These are phyloP conservation scores for Colletotrichum chrysophilum DNA, from an alignment of 2,329 filamentous ascomycete genomes.

Conservation along the genomic window DNA sequence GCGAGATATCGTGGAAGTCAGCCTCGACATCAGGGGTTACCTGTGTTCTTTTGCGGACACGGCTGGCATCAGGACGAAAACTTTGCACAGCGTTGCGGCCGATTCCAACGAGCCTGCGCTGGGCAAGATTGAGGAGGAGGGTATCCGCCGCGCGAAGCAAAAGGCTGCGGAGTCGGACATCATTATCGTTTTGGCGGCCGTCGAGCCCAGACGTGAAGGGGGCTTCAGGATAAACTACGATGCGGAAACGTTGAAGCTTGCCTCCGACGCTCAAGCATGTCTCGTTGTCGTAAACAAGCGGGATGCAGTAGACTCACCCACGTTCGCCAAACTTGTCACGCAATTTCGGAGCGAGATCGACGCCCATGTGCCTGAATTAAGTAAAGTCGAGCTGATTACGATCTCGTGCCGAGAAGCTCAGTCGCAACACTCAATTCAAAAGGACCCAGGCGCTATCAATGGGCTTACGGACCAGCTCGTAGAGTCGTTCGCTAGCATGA, in stretches of 20 bases:
- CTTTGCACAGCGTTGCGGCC: constrained; percentile 14
- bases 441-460: constrained; percentile 71
- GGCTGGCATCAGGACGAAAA: constrained; percentile 75
- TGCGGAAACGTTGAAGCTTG: constrained; percentile 59
- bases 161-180: constrained; percentile 86
- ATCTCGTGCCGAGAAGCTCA: constrained; percentile 76
- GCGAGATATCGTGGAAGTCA: constrained; percentile 90
- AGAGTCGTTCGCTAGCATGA: constrained; percentile 73
- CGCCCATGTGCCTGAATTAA: constrained; percentile 45
- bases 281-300: constrained; percentile 69
- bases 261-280: constrained; percentile 49
- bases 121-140: constrained; percentile 83
- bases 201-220: constrained; percentile 57
- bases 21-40: constrained; percentile 87
- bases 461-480: constrained; percentile 71
- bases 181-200: constrained; percentile 78
- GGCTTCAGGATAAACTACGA: constrained; percentile 56
- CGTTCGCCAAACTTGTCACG: constrained; percentile 42
- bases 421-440: constrained; percentile 18
- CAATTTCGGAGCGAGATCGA: constrained; percentile 44
- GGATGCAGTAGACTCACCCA: constrained; percentile 48
- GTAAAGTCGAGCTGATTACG: constrained; percentile 48
- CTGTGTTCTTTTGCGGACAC: constrained; percentile 96
- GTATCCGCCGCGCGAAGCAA: constrained; percentile 84
- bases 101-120: constrained; percentile 46